Conservation (phyloP, 2,329 filamentous ascomycete genomes). For the Phaeomoniella chlamydospora region DNA sequence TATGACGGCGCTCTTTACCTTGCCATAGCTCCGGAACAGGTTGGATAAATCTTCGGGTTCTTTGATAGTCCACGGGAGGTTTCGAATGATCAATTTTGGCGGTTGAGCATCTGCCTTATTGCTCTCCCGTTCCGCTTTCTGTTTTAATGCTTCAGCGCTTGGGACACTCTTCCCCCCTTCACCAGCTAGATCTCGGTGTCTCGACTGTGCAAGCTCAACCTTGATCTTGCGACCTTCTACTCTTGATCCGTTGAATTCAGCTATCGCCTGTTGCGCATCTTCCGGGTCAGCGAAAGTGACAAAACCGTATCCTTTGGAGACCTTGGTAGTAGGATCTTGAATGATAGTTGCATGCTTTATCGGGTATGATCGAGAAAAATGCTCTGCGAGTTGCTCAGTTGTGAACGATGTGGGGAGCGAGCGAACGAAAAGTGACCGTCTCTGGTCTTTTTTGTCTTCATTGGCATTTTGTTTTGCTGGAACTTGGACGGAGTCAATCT, state of each 20-base stretch:
- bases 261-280: conserved; percentile 68
- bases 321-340: conserved; percentile 68
- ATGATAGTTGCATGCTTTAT: conserved; percentile 95
- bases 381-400: conserved; percentile 66
- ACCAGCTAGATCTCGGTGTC: conserved; percentile 52
- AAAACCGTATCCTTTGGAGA: conserved; percentile 86
- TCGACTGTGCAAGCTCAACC: conserved; percentile 75
- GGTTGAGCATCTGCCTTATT: conserved; percentile 45
- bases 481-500: conserved; percentile 11
- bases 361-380: conserved; percentile 88
- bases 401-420: conserved; percentile 68
- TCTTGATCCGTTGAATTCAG: conserved; percentile 63
- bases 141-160: conserved; percentile 18
- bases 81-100: conserved; percentile 75
- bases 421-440: conserved; percentile 75
- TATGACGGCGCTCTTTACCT: conserved; percentile 75
- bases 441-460: conserved; percentile 15
- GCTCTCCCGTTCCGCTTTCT: conserved; percentile 35
- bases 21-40: conserved; percentile 77
- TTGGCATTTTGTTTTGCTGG: conserved; percentile 10
- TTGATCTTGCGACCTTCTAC: conserved; percentile 71
- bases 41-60: conserved; percentile 63
- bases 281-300: conserved; percentile 92
- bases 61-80: conserved; percentile 93
- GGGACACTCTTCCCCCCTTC: conserved; percentile 26